Evolutionary conservation across 306 rosid species (phyloP), one percentile per base, ranked within the genome.

Genomic region (Astragalus glycyphyllos): DNA sequence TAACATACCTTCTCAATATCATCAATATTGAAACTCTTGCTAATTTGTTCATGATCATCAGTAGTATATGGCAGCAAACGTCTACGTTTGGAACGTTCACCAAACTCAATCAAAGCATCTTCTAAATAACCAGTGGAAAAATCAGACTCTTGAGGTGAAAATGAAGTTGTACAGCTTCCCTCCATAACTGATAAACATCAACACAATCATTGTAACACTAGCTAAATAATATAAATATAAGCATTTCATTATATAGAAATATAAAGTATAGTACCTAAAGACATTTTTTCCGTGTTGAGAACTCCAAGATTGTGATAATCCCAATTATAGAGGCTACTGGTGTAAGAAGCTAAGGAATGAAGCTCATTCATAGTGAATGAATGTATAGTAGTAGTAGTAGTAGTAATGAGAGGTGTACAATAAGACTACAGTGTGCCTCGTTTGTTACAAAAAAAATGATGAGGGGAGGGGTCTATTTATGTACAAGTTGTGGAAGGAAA

Each of bases 61-160:
- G 55, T 71, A 3, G 64, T 3, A 58, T 58, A 75, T n/a, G 81
- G 49, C 6, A 86, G 62, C 80, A 94, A 80, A 4, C 97, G 92
- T 15, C 95, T 79, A 53, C 97, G 84, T 81, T 94, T 94, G 49
- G 91, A 79, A 40, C 77, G 70, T n/a, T 84, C 86, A 12, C 78
- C 64, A 71, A 88, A 89, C 31, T 91, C 88, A 26, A 87, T 10
- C 86, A 94, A 83, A 48, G 97, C 99, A 77, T 94, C 99, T 79
- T 94, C 92, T 57, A 94, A 79, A 71, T 94, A 94, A 6, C 99
- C 99, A 17, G 92, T 84, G 1, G 96, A 90, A 78, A 85, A 76
- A 76, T 87, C 87, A 44, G 85, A 73, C 15, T 66, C 58, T 32
- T 66, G 85, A 15, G 86, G 74, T 16, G 93, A 80, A 45, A 71